Evolutionary conservation across 352 stramenopile species (phyloP).

Genomic region (Phytophthora pluvialis): DNA sequence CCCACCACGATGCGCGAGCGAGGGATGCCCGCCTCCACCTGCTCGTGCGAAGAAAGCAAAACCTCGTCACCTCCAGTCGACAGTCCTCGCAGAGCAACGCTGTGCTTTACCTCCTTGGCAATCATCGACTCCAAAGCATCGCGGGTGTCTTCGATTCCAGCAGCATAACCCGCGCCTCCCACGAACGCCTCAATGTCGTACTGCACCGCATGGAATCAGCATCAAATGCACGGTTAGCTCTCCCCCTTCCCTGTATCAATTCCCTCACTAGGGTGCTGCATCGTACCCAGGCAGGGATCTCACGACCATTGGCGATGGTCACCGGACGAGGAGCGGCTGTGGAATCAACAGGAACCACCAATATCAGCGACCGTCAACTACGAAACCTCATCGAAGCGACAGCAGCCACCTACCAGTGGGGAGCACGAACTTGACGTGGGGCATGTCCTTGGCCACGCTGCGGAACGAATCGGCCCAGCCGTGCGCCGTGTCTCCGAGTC

Average conservation of each 20-base stretch:
- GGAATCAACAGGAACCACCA: background rate
- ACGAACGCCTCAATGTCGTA: conserved; percentile 96
- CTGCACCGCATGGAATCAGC: conserved; percentile 27
- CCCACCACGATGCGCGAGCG: conserved; percentile 92
- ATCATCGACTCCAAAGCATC: conserved; percentile 19
- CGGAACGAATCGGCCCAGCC: conserved; percentile 72
- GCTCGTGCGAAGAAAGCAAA: background rate
- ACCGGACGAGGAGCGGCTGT: conserved; percentile 87
- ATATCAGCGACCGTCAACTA: background rate
- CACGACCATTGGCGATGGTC: conserved; percentile 92
- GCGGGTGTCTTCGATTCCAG: conserved; percentile 13
- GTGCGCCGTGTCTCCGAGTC: conserved; percentile 92
- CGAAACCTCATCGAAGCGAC: background rate
- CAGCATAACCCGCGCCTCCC: conserved; percentile 55
- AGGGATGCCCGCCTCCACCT: conserved; percentile 67
- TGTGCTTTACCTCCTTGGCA: conserved; percentile 7
- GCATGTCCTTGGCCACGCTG: conserved; percentile 54
- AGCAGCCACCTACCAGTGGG: conserved; percentile 47
- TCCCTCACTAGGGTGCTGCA: background rate
- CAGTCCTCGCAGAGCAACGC: background rate
- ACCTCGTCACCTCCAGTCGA: background rate
- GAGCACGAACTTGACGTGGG: conserved; percentile 80
- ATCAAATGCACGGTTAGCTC: background rate
- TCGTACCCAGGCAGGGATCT: conserved; percentile 91
- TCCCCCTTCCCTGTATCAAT: background rate